Evolutionary conservation across 805 yeast species (phyloP), one percentile per base, ranked within the genome.

Genomic region (Metschnikowia colocasiae): DNA sequence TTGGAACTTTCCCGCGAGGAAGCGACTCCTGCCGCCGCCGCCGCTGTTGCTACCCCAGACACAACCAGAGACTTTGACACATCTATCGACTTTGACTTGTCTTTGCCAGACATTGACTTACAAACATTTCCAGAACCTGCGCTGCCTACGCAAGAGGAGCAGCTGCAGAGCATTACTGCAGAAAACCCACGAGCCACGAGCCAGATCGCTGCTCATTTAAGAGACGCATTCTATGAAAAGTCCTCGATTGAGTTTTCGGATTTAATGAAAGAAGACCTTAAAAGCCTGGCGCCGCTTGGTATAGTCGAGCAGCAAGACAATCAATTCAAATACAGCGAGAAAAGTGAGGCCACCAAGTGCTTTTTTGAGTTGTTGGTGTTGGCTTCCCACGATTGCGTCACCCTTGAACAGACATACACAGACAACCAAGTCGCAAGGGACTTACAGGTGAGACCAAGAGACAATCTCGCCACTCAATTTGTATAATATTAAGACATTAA

Each of bases 291-390:
- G 1, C 68, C 69, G 2, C 53, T 62, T 18, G 68, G 68, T 6
- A 31, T 49, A 16, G 49, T 48, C 9, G 52, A 44, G 35, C 51
- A 52, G 30, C 38, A 47, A 3, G 48, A 37, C 20, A 53, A 53
- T 3, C 36, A 18, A 8, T 44, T 19, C 49, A 63, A 35, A 51
- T 59, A 59, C 67, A 68, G 70, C 50, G 70, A 71, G 49, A 75
- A 76, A 58, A 69, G 74, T 54, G 83, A 83, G 56, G 87, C 89
- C 18, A 80, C 88, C 2, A 76, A 80, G 57, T 74, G 87, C 45
- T 90, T 90, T 65, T 90, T 89, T 58, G 95, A 90, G 61, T 63
- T 90, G 61, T 71, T 90, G 55, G 92, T 89, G 3, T 71, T 90
- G 48, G 95, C 95, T 1, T 83, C 94, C 5, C 74, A 81, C 38